Percentiles rank a stretch among this genome's conserved stretches.
Conservation (phyloP, 2,329 filamentous ascomycete genomes). For the Botrytis squamosa region DNA sequence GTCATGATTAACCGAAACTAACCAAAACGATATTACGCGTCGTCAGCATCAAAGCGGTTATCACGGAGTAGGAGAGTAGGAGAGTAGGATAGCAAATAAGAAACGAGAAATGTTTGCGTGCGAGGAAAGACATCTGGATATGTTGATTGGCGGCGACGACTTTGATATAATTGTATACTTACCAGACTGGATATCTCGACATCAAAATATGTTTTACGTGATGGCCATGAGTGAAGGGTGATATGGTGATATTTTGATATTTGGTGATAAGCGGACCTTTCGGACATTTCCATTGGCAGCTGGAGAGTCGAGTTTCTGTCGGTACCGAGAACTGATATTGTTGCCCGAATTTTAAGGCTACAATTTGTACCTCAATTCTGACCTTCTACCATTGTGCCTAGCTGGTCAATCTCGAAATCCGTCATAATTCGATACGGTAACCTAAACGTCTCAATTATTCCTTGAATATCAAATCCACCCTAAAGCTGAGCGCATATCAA, state of each 20-base stretch:
- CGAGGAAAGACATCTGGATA: neutral
- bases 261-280: neutral
- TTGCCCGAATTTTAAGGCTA: neutral
- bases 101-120: neutral
- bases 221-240: neutral
- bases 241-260: neutral
- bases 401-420: neutral
- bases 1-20: neutral
- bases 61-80: neutral
- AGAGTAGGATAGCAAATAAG: neutral
- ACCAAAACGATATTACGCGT: slow-evolving; percentile 13
- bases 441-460: neutral
- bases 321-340: neutral
- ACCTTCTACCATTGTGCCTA: neutral
- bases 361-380: neutral
- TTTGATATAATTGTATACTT: neutral
- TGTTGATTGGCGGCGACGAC: neutral
- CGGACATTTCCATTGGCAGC: neutral
- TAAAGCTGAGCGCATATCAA: neutral
- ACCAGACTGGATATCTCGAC: too few relatives aligned
- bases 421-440: slow-evolving; percentile 8
- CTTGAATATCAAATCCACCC: slow-evolving; percentile 13
- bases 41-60: slow-evolving; percentile 8
- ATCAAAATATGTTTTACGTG: neutral
- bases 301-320: neutral